Evolutionary conservation across 495 filamentous ascomycete genomes (phyloP).

Genomic region (Letharia columbiana): DNA sequence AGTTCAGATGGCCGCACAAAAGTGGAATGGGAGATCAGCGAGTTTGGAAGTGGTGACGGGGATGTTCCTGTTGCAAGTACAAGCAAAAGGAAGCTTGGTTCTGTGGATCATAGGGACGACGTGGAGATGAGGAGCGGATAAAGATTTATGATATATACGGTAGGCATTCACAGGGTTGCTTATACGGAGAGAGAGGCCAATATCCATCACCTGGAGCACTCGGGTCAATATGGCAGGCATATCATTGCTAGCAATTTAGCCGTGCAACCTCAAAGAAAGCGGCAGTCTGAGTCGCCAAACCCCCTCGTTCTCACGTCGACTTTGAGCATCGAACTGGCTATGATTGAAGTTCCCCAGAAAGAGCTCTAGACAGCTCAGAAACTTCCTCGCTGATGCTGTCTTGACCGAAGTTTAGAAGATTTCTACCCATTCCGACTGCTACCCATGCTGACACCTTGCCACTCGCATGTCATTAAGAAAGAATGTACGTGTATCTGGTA

Average conservation of each 20-base stretch:
- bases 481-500: background rate
- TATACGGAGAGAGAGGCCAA: background rate
- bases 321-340: too few relatives aligned
- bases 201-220: slow-evolving; percentile 3
- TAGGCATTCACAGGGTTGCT: slow-evolving; percentile 4
- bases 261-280: background rate
- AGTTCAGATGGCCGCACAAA: slow-evolving; percentile 50
- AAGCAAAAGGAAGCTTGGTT: slow-evolving; percentile 47
- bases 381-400: background rate
- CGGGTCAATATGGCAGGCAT: background rate
- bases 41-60: slow-evolving; percentile 52
- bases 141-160: background rate
- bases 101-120: slow-evolving; percentile 30
- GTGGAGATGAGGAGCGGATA: slow-evolving; percentile 21
- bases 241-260: background rate
- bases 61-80: slow-evolving; percentile 33
- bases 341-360: background rate
- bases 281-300: background rate
- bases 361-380: background rate
- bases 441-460: background rate
- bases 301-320: background rate
- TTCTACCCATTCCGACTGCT: background rate
- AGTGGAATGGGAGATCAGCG: slow-evolving; percentile 78
- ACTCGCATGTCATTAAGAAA: background rate
- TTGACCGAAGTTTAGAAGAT: background rate